Evolutionary conservation across 2,329 filamentous ascomycete genomes (phyloP), one percentile per base, ranked within the genome.

Genomic region (Beauveria caledonica): DNA sequence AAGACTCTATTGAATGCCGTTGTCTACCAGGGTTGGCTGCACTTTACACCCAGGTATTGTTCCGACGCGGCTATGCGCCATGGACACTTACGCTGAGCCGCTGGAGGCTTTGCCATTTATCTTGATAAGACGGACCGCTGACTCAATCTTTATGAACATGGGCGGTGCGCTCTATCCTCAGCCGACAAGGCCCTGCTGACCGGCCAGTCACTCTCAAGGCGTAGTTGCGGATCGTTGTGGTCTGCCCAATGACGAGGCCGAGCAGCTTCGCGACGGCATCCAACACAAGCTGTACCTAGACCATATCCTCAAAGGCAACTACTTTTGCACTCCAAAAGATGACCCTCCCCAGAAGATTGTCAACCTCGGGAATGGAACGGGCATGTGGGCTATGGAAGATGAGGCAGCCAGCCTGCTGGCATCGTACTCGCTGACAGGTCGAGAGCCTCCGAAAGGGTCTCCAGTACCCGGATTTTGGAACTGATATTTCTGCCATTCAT

Each of bases 361-460:
- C 40, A 78, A 81, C 62, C 66, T 81, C 17, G 79, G 79, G 27
- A 80, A 78, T 5, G 79, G 79, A 6, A 77, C 76, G 36, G 78
- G 78, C 29, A 74, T 83, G 46, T 86, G 83, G 83, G 82, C 82
- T 2, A 77, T 83, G 58, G 78, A 80, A 64, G 71, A 78, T 80
- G 65, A 42, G 73, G 70, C 10, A 7, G 19, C 19, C 23, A 48
- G 44, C 27, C 59, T 57, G 50, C 13, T 21, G 25, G 15, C 46
- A 33, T 21, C 25, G 21, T 11, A 13, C 50, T 45, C 15, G 46
- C 53, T 55, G 50, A 64, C 64, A 63, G 53, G 64, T 55, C 29
- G 56, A 27, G 62, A 80, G 78, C 79, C 56, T 78, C 76, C 50
- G 77, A 80, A 59, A 69, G 67, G 36, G 77, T 73, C 46, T 77